A percentile compares a stretch with the other conserved stretches of the same genome.
Evolutionary conservation across 345 rosid species (phyloP).

Genomic region (Lumnitzera littorea): DNA sequence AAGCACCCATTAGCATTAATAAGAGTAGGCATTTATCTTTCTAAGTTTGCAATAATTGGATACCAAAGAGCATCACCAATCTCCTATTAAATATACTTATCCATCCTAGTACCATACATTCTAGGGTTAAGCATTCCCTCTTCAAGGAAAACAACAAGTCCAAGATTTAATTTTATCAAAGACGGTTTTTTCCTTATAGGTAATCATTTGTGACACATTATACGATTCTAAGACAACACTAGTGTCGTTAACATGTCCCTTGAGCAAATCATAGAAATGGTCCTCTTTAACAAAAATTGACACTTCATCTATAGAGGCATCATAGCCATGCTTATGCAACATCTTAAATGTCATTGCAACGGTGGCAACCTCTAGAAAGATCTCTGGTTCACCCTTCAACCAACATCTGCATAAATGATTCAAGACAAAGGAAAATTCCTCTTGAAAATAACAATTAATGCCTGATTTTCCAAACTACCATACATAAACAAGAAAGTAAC

Average conservation of each 20-base stretch:
- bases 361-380: constrained; percentile 47
- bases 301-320: constrained; percentile 62
- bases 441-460: constrained; percentile 44
- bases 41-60: constrained; percentile 45
- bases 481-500: constrained; percentile 40
- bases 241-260: constrained; percentile 49
- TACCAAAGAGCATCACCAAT: constrained; percentile 52
- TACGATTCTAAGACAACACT: constrained; percentile 51
- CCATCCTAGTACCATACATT: constrained; percentile 18
- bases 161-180: constrained; percentile 42
- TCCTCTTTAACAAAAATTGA: constrained; percentile 41
- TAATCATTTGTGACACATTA: constrained; percentile 49
- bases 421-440: constrained; percentile 41
- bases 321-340: constrained; percentile 54
- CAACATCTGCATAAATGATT: constrained; percentile 66
- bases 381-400: constrained; percentile 65
- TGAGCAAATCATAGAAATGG: constrained; percentile 38
- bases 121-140: constrained; percentile 32
- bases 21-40: too few species aligned
- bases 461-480: constrained; percentile 69
- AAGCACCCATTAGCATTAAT: too few species aligned
- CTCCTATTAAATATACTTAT: constrained; percentile 34
- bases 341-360: constrained; percentile 76
- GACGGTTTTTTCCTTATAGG: constrained; percentile 38
- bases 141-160: constrained; percentile 47